A percentile compares a stretch with the other conserved stretches of the same genome.
Evolutionary conservation across 2,329 filamentous ascomycete species (phyloP).

Genomic region (Zymoseptoria tritici): DNA sequence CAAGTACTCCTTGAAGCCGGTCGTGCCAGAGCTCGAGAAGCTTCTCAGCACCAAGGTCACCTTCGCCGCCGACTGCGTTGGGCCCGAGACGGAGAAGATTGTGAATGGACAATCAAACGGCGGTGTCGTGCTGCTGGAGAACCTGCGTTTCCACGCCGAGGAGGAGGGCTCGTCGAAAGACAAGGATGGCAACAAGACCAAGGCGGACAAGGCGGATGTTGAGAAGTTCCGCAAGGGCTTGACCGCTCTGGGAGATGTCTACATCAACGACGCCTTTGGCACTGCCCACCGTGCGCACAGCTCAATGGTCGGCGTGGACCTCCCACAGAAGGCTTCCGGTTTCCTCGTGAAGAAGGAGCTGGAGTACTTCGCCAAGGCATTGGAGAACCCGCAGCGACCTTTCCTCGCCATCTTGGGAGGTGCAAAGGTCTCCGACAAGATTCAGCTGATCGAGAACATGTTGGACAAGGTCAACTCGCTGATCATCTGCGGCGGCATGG

Average conservation of each 20-base stretch:
- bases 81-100: slow-evolving; percentile 78
- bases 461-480: slow-evolving; percentile 96
- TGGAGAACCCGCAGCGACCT: slow-evolving; percentile 85
- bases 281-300: slow-evolving; percentile 97
- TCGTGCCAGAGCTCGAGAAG: slow-evolving; percentile 70
- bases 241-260: slow-evolving; percentile 90
- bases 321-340: slow-evolving; percentile 92
- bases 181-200: slow-evolving; percentile 89
- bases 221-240: slow-evolving; percentile 90
- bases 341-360: slow-evolving; percentile 99
- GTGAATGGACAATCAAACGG: slow-evolving; percentile 77
- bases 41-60: slow-evolving; percentile 75
- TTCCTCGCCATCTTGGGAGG: slow-evolving; percentile 98
- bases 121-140: slow-evolving; percentile 86
- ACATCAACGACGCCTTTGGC: slow-evolving; percentile 97
- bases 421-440: slow-evolving; percentile 99
- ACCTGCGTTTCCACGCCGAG: slow-evolving; percentile 95
- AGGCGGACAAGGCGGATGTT: slow-evolving; percentile 90
- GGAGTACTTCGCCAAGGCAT: slow-evolving; percentile 96
- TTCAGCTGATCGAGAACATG: slow-evolving; percentile 97
- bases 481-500: slow-evolving; percentile 96
- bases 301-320: slow-evolving; percentile 95
- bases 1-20: slow-evolving; percentile 93
- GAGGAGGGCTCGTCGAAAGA: slow-evolving; percentile 97
- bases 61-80: slow-evolving; percentile 86